phyloP scores from a whole-genome alignment of 768 basidiomycete genomes.

The Hygrophoropsis aurantiaca region DNA sequence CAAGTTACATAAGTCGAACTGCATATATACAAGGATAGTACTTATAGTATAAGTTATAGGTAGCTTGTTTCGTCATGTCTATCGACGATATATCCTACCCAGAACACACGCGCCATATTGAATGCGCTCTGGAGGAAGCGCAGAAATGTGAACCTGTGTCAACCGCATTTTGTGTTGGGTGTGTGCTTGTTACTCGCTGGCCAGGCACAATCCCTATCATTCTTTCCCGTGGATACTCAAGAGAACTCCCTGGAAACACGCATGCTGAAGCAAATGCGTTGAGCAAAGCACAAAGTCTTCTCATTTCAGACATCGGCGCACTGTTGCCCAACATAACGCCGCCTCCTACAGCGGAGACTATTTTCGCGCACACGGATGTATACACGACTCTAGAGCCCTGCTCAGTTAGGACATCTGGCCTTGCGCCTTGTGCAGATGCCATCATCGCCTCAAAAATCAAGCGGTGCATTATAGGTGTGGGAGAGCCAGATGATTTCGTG shows the following conservation, averaged over 20 bases:
- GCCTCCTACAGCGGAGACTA: conserved; percentile 37
- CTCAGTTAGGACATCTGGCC: conserved; percentile 83
- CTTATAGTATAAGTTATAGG: too few relatives aligned
- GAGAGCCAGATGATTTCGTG: conserved; percentile 94
- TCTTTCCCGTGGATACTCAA: conserved; percentile 81
- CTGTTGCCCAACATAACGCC: conserved; percentile 38
- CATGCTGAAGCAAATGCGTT: conserved; percentile 97
- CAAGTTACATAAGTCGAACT: too few relatives aligned
- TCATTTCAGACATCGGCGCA: conserved; percentile 41
- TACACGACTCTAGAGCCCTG: conserved; percentile 99
- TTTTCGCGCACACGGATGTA: conserved; percentile 64
- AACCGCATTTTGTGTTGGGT: conserved; percentile 92
- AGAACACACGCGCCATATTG: conserved; percentile 47
- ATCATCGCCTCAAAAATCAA: conserved; percentile 69
- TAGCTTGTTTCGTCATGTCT: conserved; percentile 8
- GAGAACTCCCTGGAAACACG: conserved; percentile 91
- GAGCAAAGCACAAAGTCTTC: conserved; percentile 58
- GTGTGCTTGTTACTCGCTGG: conserved; percentile 58
- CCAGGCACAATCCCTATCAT: conserved; percentile 47
- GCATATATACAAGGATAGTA: too few relatives aligned
- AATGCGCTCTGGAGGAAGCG: conserved; percentile 69
- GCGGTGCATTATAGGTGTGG: conserved; percentile 84
- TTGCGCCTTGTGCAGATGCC: conserved; percentile 82
- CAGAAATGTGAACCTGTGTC: conserved; percentile 64
- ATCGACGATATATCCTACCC: background rate